phyloP scores from a whole-genome alignment of 1,284 basidiomycete genomes.

The Melanopsichium pennsylvanicum region DNA sequence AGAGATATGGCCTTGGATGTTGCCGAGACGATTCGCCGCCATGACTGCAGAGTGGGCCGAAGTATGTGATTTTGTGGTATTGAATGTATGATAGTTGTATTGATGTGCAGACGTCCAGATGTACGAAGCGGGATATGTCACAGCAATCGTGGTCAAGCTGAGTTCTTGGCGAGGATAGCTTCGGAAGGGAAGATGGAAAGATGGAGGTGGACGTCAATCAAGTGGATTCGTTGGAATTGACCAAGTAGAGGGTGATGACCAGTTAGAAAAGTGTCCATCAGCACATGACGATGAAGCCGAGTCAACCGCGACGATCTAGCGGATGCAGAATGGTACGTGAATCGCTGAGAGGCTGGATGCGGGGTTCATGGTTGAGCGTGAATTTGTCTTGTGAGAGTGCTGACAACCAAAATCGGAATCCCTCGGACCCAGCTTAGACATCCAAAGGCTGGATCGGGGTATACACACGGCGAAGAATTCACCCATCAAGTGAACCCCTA shows the following conservation, averaged over 20 bases:
- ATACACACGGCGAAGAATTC: too few species aligned
- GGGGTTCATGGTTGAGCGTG: slow-evolving; percentile 11
- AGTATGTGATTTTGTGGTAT: too few species aligned
- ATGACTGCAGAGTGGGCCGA: slow-evolving; percentile 17
- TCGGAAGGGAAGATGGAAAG: slow-evolving; percentile 1
- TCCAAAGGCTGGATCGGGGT: too few species aligned
- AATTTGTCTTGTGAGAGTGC: slow-evolving; percentile 33
- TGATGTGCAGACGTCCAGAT: too few species aligned
- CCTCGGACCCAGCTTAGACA: too few species aligned
- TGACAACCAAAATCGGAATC: slow-evolving; percentile 8
- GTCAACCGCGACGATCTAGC: slow-evolving; percentile 4
- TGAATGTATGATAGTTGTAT: too few species aligned
- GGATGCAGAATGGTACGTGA: slow-evolving; percentile 3
- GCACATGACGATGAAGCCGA: slow-evolving; percentile 7
- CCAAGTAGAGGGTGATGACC: slow-evolving; percentile 6
- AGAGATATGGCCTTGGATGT: slow-evolving; percentile 48
- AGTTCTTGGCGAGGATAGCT: not conserved
- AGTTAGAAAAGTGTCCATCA: slow-evolving; percentile 2
- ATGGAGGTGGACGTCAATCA: too few species aligned
- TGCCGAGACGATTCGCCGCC: slow-evolving; percentile 43
- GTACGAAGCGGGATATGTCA: too few species aligned
- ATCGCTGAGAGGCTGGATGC: slow-evolving; percentile 12
- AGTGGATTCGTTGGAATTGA: too few species aligned
- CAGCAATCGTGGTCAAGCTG: not conserved
- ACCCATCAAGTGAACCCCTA: too few species aligned